Percentiles rank a stretch among this genome's conserved stretches.
Conservation (phyloP, 2,329 filamentous ascomycete species). For the Elsinoe necatrix region DNA sequence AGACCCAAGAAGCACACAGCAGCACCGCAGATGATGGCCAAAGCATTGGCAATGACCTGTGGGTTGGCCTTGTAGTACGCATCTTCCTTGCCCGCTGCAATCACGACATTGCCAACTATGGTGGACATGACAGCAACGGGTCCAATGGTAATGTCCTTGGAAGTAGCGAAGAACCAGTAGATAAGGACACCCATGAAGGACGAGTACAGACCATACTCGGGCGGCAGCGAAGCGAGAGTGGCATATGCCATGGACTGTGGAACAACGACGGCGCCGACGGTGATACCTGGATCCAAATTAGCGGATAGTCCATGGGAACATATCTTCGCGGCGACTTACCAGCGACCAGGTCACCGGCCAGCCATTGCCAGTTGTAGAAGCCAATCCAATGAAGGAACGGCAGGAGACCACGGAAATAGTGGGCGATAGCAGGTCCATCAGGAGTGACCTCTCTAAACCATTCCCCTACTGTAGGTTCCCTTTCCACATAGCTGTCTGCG, state of each 20-base stretch:
- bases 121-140: constrained; percentile 95
- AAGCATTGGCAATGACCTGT: constrained; percentile 65
- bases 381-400: constrained; percentile 85
- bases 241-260: constrained; percentile 97
- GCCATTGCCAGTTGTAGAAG: constrained; percentile 83
- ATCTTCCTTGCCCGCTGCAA: constrained; percentile 40
- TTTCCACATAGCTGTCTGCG: constrained; percentile 72
- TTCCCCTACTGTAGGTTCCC: constrained; percentile 65
- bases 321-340: constrained; percentile 44
- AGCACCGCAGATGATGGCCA: constrained; percentile 68
- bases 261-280: constrained; percentile 73
- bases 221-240: constrained; percentile 65
- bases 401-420: constrained; percentile 66
- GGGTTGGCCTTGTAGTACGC: constrained; percentile 32
- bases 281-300: constrained; percentile 45
- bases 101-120: constrained; percentile 65
- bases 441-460: constrained; percentile 62
- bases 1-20: constrained; percentile 75
- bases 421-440: constrained; percentile 39
- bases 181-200: constrained; percentile 92
- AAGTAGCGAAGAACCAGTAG: constrained; percentile 98
- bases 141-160: constrained; percentile 96
- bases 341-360: constrained; percentile 80
- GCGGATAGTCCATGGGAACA: not conserved
- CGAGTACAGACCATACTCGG: constrained; percentile 82